Evolutionary conservation across 352 stramenopile genomes (phyloP), one percentile per base, ranked within the genome.

Genomic region (Phytophthora pistaciae): DNA sequence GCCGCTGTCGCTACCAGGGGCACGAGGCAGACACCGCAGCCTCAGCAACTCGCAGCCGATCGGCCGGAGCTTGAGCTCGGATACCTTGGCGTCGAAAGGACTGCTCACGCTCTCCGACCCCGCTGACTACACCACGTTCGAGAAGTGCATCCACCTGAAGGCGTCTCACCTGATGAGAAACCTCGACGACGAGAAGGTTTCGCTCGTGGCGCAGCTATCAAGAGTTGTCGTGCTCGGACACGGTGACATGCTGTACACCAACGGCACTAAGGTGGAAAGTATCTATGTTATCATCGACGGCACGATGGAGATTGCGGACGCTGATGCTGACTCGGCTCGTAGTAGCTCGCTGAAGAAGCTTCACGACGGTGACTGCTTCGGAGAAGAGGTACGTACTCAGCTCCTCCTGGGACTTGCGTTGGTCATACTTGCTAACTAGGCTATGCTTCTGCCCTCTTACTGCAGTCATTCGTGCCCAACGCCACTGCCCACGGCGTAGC

Each of bases 121-220:
- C 8, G 70, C 77, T 0, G 81, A 92, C 44, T 94, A 88, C 63
- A 91, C 88, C 46, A 92, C 79, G 7, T 93, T 96, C 61, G 90
- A 95, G 56, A 96, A 96, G 69, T 94, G 85, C 3, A 91, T 96
- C 54, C 87, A 93, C 42, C 72, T 96, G 53, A 96, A 95, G 63
- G 87, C 85, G 11, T 95, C 90, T 14, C 80, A 92, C 55, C 75
- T 96, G 20, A 91, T 96, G 90, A 80, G 83, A 69, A 90, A 94
- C 48, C 72, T 96, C 0, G 86, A 93, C 55, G 90, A 95, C 56
- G 90, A 95, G 44, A 94, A 95, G 62, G 85, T 96, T 0, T 91
- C 90, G 21, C 64, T 91, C 5, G 90, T 93, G 0, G 86, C 90
- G 3, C 85, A 95, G 38, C 72, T 96, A 36, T 83, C 83, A 1